Percentiles rank a stretch among this genome's conserved stretches.
Evolutionary conservation across 768 basidiomycete genomes (phyloP).

Genomic region (Lactarius evosmus): DNA sequence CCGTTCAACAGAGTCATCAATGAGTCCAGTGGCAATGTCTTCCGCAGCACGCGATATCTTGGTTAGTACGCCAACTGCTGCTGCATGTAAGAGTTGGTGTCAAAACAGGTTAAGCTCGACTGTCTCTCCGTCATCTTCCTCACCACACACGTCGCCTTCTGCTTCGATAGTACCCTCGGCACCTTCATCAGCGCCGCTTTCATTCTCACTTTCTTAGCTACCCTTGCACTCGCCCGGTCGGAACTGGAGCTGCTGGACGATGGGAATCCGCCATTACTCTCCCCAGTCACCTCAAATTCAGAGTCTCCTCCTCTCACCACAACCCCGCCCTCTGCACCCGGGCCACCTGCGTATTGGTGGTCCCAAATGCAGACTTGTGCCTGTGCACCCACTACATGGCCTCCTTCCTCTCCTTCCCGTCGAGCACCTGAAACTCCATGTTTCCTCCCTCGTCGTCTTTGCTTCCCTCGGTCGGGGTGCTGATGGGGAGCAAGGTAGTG

Average conservation of each 20-base stretch:
- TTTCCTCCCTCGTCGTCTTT: constrained; percentile 49
- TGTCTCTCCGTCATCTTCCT: constrained; percentile 40
- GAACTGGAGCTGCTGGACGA: constrained; percentile 27
- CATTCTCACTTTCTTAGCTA: constrained; percentile 26
- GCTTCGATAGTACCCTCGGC: constrained; percentile 30
- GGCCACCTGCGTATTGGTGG: neutral
- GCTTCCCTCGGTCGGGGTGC: constrained; percentile 35
- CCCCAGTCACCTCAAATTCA: constrained; percentile 20
- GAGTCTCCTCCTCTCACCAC: constrained; percentile 24
- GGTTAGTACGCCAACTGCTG: constrained; percentile 21
- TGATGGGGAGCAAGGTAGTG: constrained; percentile 3
- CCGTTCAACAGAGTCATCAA: constrained; percentile 20
- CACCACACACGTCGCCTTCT: constrained; percentile 38
- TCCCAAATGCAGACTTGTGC: constrained; percentile 56
- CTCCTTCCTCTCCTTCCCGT: constrained; percentile 62
- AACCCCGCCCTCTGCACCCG: constrained; percentile 11
- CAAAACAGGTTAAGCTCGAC: constrained; percentile 49
- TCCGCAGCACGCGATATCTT: constrained; percentile 25
- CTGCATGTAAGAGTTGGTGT: constrained; percentile 38
- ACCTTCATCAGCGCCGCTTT: constrained; percentile 29
- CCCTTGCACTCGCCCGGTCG: constrained; percentile 3
- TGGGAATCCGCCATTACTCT: constrained; percentile 43
- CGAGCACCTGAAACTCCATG: constrained; percentile 68
- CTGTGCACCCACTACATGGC: constrained; percentile 63
- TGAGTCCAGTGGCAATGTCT: constrained; percentile 22